phyloP scores from a whole-genome alignment of 495 filamentous ascomycete species.

The Aspergillus sparsus region DNA sequence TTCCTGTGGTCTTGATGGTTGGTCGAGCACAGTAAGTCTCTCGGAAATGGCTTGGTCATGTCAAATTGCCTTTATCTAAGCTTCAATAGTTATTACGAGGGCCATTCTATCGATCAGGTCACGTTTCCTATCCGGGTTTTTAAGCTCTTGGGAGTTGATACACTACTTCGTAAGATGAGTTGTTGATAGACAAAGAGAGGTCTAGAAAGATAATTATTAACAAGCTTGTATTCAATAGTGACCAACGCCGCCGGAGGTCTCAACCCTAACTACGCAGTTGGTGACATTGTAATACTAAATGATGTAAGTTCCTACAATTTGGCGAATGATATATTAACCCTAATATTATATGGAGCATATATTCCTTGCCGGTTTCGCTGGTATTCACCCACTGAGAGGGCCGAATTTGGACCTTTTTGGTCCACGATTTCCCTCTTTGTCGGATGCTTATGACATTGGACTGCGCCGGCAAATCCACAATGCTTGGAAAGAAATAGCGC shows the following conservation, averaged over 20 bases:
- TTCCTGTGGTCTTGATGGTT: conserved; percentile 69
- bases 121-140: conserved; percentile 73
- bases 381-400: conserved; percentile 69
- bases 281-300: conserved; percentile 71
- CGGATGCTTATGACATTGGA: conserved; percentile 74
- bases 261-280: conserved; percentile 66
- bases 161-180: conserved; percentile 55
- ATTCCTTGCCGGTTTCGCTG: conserved; percentile 70
- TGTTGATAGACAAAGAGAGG: background rate
- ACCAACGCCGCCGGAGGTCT: conserved; percentile 79
- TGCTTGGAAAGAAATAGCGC: conserved; percentile 56
- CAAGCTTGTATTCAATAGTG: conserved; percentile 57
- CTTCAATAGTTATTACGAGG: conserved; percentile 69
- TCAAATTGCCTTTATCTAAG: background rate
- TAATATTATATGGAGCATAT: conserved; percentile 57
- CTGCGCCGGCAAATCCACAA: conserved; percentile 62
- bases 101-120: conserved; percentile 65
- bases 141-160: conserved; percentile 65
- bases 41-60: background rate
- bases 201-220: conserved; percentile 4
- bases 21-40: conserved; percentile 69
- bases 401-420: conserved; percentile 70
- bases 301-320: conserved; percentile 52
- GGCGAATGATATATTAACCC: conserved; percentile 18
- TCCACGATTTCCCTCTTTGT: conserved; percentile 68